These are phyloP conservation scores for Populus trichocarpa DNA, from an alignment of 441 rosid species.

Conservation along the genomic window DNA sequence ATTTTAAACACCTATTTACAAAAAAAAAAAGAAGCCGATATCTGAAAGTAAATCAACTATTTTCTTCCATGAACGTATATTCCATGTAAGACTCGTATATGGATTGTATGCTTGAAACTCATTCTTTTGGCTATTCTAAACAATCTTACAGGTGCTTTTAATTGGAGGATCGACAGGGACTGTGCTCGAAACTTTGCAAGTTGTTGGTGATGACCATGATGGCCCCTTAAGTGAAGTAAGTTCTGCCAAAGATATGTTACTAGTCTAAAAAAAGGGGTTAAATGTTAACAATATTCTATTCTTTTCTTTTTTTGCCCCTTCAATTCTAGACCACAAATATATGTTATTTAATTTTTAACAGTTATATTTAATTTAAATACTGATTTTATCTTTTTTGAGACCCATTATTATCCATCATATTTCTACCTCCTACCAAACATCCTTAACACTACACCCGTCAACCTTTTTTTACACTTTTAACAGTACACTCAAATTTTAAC, in stretches of 20 bases:
- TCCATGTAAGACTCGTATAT: background rate
- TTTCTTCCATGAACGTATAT: background rate
- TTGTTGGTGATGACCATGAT: constrained; percentile 77
- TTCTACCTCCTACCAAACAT: background rate
- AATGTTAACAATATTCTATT: background rate
- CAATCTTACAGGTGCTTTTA: constrained; percentile 61
- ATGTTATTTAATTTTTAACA: background rate
- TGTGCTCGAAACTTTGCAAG: constrained; percentile 94
- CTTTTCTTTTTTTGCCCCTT: background rate
- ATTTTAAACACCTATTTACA: too few relatives aligned
- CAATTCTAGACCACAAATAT: background rate
- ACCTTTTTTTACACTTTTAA: background rate
- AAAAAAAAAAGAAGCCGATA: too few relatives aligned
- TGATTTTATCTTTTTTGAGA: background rate
- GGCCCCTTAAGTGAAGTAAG: constrained; percentile 70
- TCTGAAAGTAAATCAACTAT: background rate
- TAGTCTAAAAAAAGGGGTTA: background rate
- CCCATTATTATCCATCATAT: background rate
- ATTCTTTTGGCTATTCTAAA: constrained; percentile 11
- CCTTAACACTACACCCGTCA: background rate
- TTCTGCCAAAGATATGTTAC: background rate
- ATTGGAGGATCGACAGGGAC: constrained; percentile 99
- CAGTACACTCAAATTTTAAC: background rate
- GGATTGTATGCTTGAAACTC: background rate
- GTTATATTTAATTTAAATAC: too few relatives aligned